phyloP scores from a whole-genome alignment of 768 basidiomycete species.

The Russula dissimulans region DNA sequence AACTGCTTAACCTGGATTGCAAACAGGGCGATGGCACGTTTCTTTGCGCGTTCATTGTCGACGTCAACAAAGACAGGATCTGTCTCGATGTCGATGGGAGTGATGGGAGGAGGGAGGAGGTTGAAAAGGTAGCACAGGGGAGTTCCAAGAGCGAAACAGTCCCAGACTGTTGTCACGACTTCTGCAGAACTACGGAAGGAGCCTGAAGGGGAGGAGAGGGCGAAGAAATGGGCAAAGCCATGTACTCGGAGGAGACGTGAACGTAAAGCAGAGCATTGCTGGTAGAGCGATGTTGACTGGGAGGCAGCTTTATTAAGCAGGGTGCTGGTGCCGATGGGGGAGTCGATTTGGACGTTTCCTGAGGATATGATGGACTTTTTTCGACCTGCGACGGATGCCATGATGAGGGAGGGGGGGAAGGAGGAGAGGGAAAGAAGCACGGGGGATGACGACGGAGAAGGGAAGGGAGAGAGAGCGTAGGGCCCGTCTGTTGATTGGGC shows the following conservation, averaged over 20 bases:
- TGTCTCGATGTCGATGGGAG: constrained; percentile 47
- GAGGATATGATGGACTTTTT: constrained; percentile 72
- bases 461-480: constrained; percentile 15
- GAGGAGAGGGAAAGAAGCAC: not conserved
- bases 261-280: constrained; percentile 78
- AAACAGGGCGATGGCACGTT: constrained; percentile 85
- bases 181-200: constrained; percentile 71
- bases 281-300: constrained; percentile 80
- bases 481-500: constrained; percentile 8
- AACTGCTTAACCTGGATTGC: constrained; percentile 78
- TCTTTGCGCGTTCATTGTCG: constrained; percentile 75
- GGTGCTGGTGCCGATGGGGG: constrained; percentile 68
- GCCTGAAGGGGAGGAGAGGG: constrained; percentile 45
- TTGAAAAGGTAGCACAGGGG: constrained; percentile 96
- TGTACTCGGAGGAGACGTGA: constrained; percentile 69
- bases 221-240: constrained; percentile 63
- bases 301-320: constrained; percentile 90
- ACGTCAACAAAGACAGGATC: constrained; percentile 54
- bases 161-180: constrained; percentile 92
- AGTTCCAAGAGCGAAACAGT: constrained; percentile 85
- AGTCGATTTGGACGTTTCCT: constrained; percentile 59
- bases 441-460: not conserved
- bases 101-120: constrained; percentile 51
- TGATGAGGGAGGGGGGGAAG: constrained; percentile 21
- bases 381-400: constrained; percentile 39